Percentiles rank a stretch among this genome's conserved stretches.
Conservation (phyloP, 1,139 yeast genomes). For the Kurtzmaniella natalensis region DNA sequence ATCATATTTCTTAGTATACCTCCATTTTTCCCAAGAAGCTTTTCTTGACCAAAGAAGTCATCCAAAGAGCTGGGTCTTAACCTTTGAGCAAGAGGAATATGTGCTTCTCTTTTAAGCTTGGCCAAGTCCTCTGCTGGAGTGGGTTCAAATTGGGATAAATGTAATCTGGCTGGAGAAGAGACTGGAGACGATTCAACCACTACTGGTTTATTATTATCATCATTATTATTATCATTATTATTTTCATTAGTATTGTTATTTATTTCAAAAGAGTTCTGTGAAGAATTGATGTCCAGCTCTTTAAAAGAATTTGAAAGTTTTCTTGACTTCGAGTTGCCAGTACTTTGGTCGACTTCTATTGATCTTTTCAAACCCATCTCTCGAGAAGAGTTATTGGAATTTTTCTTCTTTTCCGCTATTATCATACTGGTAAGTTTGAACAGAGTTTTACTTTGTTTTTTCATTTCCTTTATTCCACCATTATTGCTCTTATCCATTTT, state of each 20-base stretch:
- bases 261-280: too few relatives aligned
- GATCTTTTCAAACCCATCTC: conserved; percentile 7
- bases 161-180: too few relatives aligned
- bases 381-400: conserved; percentile 9
- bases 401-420: conserved; percentile 29
- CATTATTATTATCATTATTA: background rate
- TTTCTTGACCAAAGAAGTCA: conserved; percentile 85
- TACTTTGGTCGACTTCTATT: too few relatives aligned
- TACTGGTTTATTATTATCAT: too few relatives aligned
- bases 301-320: too few relatives aligned
- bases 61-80: conserved; percentile 70
- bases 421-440: conserved; percentile 29
- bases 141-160: too few relatives aligned
- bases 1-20: conserved; percentile 61
- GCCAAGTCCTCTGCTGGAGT: conserved; percentile 9
- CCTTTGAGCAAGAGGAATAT: conserved; percentile 80
- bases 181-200: too few relatives aligned
- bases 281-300: too few relatives aligned
- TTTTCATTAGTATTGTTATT: conserved; percentile 1
- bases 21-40: conserved; percentile 72
- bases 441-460: conserved; percentile 16
- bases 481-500: conserved; percentile 22
- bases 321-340: too few relatives aligned
- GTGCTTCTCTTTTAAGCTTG: conserved; percentile 41
- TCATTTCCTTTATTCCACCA: conserved; percentile 8